Conservation (phyloP, 2,329 filamentous ascomycete species). For the Hymenoscyphus salicellus region DNA sequence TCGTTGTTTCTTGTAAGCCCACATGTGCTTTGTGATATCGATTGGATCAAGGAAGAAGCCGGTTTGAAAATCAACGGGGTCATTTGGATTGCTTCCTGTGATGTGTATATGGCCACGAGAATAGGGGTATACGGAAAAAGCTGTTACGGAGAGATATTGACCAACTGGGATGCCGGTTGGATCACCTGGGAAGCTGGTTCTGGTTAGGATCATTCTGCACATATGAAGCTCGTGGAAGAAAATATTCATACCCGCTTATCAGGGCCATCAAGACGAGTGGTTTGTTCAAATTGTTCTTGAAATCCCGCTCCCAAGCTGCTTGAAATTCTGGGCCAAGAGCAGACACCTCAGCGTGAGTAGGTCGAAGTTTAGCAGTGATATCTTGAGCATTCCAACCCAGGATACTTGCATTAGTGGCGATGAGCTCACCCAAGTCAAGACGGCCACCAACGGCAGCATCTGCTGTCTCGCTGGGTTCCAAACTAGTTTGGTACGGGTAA, state of each 20-base stretch:
- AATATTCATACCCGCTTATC: conserved; percentile 11
- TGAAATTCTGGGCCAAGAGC: conserved; percentile 51
- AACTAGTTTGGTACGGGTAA: conserved; percentile 47
- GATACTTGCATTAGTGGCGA: conserved; percentile 37
- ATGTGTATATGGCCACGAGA: conserved; percentile 61
- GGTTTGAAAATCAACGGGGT: conserved; percentile 51
- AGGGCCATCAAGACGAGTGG: conserved; percentile 41
- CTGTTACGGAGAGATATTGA: conserved; percentile 6
- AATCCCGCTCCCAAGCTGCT: conserved; percentile 53
- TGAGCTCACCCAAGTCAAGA: conserved; percentile 39
- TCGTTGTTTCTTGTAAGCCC: conserved; percentile 61
- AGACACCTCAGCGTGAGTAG: conserved; percentile 51
- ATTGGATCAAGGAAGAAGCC: conserved; percentile 53
- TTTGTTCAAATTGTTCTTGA: conserved; percentile 32
- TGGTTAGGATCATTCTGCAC: neutral
- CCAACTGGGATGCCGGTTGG: conserved; percentile 5
- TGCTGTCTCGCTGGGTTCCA: conserved; percentile 44
- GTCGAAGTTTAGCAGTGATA: conserved; percentile 51
- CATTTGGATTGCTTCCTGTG: conserved; percentile 38
- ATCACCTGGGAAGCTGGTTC: conserved; percentile 8
- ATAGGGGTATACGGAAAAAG: conserved; percentile 55
- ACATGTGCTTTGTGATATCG: conserved; percentile 55
- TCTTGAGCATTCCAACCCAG: conserved; percentile 54
- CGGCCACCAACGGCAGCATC: conserved; percentile 49
- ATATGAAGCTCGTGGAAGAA: neutral